Percentiles rank a stretch among this genome's conserved stretches.
These are phyloP conservation scores for Paramecium biaurelia DNA, from an alignment of 73 alveolate species.

Conservation along the genomic window DNA sequence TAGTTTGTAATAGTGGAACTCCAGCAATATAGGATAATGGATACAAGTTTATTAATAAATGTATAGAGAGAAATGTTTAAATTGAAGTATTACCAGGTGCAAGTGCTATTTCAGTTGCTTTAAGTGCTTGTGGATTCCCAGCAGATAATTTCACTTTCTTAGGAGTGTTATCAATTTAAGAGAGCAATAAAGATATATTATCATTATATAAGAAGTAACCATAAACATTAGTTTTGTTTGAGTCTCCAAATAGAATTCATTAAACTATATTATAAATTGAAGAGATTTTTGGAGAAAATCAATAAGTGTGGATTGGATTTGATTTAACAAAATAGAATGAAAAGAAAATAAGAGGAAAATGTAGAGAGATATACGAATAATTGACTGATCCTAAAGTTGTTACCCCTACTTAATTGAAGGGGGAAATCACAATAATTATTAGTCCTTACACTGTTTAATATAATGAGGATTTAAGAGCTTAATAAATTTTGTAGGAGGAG, in stretches of 20 bases:
- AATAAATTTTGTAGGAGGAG: background rate
- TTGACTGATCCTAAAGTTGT: constrained; percentile 37
- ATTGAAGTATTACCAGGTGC: background rate
- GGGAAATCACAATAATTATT: constrained; percentile 83
- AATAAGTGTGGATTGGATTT: constrained; percentile 71
- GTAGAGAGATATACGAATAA: constrained; percentile 52
- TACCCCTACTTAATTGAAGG: constrained; percentile 65
- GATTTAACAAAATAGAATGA: constrained; percentile 85
- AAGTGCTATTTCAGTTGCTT: constrained; percentile 75
- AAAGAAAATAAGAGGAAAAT: constrained; percentile 51
- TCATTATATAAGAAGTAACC: constrained; percentile 63
- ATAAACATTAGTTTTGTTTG: constrained; percentile 65
- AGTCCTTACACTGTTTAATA: constrained; percentile 67
- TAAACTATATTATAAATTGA: background rate
- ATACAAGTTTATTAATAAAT: constrained; percentile 68
- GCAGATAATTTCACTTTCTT: constrained; percentile 74
- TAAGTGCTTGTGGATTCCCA: constrained; percentile 80
- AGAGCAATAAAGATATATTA: constrained; percentile 39
- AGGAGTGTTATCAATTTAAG: constrained; percentile 72
- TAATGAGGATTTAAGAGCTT: constrained; percentile 58
- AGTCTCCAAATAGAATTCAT: constrained; percentile 34
- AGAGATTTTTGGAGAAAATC: constrained; percentile 73
- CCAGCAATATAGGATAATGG: constrained; percentile 92
- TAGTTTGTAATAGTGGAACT: constrained; percentile 89
- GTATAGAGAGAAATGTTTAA: background rate